Conservation (phyloP, 2,329 filamentous ascomycete genomes). For the Xylariaceae sp. region DNA sequence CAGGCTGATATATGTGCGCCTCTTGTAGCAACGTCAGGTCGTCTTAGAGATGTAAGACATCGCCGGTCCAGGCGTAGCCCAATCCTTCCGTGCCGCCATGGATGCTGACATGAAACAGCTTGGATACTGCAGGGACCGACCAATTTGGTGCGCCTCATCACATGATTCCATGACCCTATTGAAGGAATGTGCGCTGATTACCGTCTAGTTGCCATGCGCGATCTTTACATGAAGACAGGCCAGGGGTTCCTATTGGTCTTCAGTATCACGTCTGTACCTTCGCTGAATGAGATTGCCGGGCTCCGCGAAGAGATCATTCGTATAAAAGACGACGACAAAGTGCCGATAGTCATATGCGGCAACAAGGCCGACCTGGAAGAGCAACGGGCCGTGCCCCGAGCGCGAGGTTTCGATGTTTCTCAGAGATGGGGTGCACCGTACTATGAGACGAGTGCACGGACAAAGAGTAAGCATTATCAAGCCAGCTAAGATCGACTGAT, state of each 20-base stretch:
- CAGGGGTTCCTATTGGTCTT: constrained; percentile 90
- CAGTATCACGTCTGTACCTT: constrained; percentile 80
- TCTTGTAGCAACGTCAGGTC: constrained; percentile 70
- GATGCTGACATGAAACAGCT: constrained; percentile 42
- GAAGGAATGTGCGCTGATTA: constrained; percentile 23
- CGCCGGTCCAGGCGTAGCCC: constrained; percentile 9
- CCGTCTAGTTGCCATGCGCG: constrained; percentile 57
- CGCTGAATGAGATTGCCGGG: constrained; percentile 73
- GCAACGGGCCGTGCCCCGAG: constrained; percentile 70
- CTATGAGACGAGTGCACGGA: constrained; percentile 81
- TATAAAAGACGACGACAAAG: constrained; percentile 81
- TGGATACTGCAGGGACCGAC: constrained; percentile 87
- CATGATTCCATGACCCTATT: constrained; percentile 6
- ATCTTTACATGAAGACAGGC: constrained; percentile 89
- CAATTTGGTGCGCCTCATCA: constrained; percentile 70
- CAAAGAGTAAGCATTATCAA: constrained; percentile 49
- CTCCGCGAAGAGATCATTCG: constrained; percentile 85
- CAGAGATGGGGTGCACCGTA: constrained; percentile 86
- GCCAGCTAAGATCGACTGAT: neutral
- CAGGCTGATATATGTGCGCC: constrained; percentile 31
- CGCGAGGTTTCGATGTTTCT: constrained; percentile 77
- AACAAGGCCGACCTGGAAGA: constrained; percentile 91
- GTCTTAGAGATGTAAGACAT: constrained; percentile 75
- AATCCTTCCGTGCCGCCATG: constrained; percentile 21
- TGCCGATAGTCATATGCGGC: constrained; percentile 84